Evolutionary conservation across 768 basidiomycete species (phyloP).

Genomic region (Termitomyces heimii): DNA sequence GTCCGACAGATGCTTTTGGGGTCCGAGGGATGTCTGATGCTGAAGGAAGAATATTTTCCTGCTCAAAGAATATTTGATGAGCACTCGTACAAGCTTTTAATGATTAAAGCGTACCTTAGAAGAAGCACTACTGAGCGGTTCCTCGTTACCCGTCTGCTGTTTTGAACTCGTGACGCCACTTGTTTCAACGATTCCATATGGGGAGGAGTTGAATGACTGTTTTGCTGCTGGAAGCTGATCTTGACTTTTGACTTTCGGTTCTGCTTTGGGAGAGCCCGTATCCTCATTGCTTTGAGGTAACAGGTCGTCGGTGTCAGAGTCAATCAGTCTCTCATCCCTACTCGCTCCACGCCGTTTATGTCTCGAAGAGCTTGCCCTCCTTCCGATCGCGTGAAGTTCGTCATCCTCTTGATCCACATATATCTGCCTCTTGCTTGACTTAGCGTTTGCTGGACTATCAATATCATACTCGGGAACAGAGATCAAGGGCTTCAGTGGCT

Average conservation of each 20-base stretch:
- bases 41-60: constrained; percentile 24
- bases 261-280: neutral
- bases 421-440: constrained; percentile 22
- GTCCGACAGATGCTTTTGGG: constrained; percentile 7
- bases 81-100: neutral
- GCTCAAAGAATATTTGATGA: neutral
- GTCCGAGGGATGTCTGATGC: constrained; percentile 3
- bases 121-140: neutral
- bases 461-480: constrained; percentile 22
- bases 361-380: neutral
- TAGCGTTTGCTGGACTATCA: constrained; percentile 13
- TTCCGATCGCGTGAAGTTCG: constrained; percentile 10
- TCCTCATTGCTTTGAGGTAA: neutral
- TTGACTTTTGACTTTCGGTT: constrained; percentile 11
- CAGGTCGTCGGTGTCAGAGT: constrained; percentile 28
- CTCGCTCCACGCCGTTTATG: neutral
- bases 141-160: neutral
- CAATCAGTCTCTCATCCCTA: constrained; percentile 20
- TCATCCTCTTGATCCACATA: constrained; percentile 14
- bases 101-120: constrained; percentile 14
- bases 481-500: constrained; percentile 16
- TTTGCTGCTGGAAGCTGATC: neutral
- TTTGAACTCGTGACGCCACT: neutral
- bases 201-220: neutral
- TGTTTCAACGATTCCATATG: neutral